These are phyloP conservation scores for Amphibolis antarctica DNA, from an alignment of 106 monocot genomes.

Conservation along the genomic window DNA sequence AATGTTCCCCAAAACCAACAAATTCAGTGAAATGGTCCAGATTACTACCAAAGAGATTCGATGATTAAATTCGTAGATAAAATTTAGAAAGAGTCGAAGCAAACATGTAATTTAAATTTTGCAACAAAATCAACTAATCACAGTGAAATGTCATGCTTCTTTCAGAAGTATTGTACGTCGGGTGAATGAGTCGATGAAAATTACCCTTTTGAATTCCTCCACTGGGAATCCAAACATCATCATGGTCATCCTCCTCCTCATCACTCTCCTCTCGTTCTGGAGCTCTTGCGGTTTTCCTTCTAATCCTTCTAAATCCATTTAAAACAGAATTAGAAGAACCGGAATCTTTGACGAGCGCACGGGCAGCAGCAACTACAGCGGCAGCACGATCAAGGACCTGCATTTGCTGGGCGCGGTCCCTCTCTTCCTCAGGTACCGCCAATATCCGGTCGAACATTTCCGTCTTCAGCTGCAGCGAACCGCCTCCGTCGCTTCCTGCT, in stretches of 20 bases:
- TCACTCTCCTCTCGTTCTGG: background rate
- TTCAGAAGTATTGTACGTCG: too few species aligned
- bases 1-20: too few species aligned
- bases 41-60: too few species aligned
- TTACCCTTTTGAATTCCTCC: too few species aligned
- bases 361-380: constrained; percentile 72
- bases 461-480: constrained; percentile 37
- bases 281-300: too few species aligned
- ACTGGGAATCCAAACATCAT: background rate
- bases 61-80: too few species aligned
- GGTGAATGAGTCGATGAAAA: too few species aligned
- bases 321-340: background rate
- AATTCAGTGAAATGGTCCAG: too few species aligned
- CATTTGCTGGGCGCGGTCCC: constrained; percentile 47
- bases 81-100: too few species aligned
- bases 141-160: too few species aligned
- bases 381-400: constrained; percentile 86
- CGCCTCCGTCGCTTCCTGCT: constrained; percentile 2
- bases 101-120: too few species aligned
- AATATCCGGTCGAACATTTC: constrained; percentile 51
- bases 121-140: too few species aligned
- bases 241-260: background rate
- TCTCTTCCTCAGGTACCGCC: constrained; percentile 57
- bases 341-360: constrained; percentile 37
- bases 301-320: background rate